Conservation (phyloP, 257 asterid species). For the Scutellaria minor region DNA sequence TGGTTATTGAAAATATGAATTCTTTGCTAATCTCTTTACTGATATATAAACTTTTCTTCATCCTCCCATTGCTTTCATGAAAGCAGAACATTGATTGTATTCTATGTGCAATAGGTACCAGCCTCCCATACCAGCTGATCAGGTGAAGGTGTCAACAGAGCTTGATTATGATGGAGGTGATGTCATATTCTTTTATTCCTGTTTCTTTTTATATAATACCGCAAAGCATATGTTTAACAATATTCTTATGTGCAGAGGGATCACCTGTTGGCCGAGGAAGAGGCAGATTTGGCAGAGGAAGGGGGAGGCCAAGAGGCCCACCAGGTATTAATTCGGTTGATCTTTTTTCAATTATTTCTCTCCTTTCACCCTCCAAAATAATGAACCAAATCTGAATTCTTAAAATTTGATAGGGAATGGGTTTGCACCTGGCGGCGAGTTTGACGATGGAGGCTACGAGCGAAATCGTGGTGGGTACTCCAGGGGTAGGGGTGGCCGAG, state of each 20-base stretch:
- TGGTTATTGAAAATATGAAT: background rate
- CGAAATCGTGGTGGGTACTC: constrained; percentile 55
- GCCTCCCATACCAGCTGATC: constrained; percentile 92
- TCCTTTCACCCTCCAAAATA: too few species aligned
- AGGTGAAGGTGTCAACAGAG: constrained; percentile 74
- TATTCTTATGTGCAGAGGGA: constrained; percentile 56
- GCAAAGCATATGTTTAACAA: constrained; percentile 27
- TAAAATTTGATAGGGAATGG: constrained; percentile 59
- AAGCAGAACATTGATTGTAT: background rate
- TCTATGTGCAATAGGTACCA: constrained; percentile 66
- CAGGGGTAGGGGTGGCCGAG: constrained; percentile 80
- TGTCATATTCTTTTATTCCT: constrained; percentile 20
- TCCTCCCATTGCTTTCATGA: constrained; percentile 6
- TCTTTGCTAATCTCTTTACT: background rate
- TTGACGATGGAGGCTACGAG: constrained; percentile 86
- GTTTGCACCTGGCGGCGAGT: constrained; percentile 54
- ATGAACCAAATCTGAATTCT: too few species aligned
- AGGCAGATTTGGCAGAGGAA: constrained; percentile 85
- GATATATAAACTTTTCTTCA: constrained; percentile 9
- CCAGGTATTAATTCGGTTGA: constrained; percentile 45
- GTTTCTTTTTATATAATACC: background rate
- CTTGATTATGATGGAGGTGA: constrained; percentile 83
- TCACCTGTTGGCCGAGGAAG: constrained; percentile 82
- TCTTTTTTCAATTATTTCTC: background rate
- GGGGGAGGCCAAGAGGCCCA: constrained; percentile 78